These are phyloP conservation scores for Barnettozyma sp. DNA, from an alignment of 805 yeast species.

Conservation along the genomic window DNA sequence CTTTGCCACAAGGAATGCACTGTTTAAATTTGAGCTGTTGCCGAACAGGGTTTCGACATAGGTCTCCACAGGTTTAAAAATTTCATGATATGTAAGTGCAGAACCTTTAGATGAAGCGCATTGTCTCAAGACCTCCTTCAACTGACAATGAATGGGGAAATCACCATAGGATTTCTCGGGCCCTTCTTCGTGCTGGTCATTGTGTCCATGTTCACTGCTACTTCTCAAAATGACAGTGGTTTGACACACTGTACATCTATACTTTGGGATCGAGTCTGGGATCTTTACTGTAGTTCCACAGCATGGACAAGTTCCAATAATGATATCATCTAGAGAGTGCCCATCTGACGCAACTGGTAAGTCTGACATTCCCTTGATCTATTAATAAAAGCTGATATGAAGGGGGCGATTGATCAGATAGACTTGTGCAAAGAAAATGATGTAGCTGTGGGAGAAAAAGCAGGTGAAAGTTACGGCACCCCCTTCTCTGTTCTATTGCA, in stretches of 20 bases:
- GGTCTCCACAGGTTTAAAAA: conserved; percentile 44
- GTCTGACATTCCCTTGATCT: conserved; percentile 6
- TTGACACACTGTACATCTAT: conserved; percentile 57
- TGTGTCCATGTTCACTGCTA: too few species aligned
- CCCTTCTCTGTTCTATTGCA: too few species aligned
- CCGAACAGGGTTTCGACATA: conserved; percentile 43
- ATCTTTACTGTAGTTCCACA: conserved; percentile 40
- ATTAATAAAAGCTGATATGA: too few species aligned
- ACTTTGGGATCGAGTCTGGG: conserved; percentile 32
- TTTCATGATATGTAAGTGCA: conserved; percentile 16
- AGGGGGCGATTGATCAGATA: too few species aligned
- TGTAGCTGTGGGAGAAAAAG: too few species aligned
- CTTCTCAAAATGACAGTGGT: conserved; percentile 34
- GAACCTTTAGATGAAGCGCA: conserved; percentile 6
- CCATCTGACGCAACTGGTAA: conserved; percentile 6
- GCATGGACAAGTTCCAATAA: conserved; percentile 33
- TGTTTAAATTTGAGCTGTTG: conserved; percentile 40
- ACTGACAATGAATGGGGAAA: conserved; percentile 1
- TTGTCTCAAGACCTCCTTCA: conserved; percentile 4
- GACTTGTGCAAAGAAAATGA: too few species aligned
- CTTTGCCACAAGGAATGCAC: conserved; percentile 40
- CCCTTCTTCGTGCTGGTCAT: too few species aligned
- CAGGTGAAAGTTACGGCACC: too few species aligned
- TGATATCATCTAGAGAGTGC: conserved; percentile 4
- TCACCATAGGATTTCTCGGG: too few species aligned